Base-by-base conservation (phyloP, 192 early-diverging fungal species). In the Jimgerdemannia flammicorona region DNA sequence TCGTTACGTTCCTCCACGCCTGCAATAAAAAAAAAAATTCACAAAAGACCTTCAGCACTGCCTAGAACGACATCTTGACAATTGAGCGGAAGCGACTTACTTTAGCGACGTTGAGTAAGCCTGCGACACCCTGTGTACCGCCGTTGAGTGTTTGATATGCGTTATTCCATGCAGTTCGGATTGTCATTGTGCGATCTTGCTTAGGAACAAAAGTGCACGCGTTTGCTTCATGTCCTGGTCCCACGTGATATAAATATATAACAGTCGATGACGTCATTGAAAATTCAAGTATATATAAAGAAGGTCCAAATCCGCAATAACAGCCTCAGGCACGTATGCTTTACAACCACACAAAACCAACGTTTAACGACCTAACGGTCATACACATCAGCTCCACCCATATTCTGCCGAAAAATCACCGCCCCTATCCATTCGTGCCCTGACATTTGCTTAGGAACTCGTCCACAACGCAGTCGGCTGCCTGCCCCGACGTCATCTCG, bases 381-480 rank as follows among this genome's bases (percentile, higher is more conserved):
- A 29, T 29, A 29, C 29, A 29, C 29, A 29, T 29, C 29, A 29
- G 29, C 29, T 29, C 29, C 29, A 29, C 29, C 29, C 29, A 29
- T 29, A 29, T 29, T 29, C 29, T 1, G 29, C 29, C 29, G 1
- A 29, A 29, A 29, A 29, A 29, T 59, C 49, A 59, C 49, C 49
- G 49, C 49, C 49, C 49, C 14, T 59, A 29, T 29, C 29, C 29
- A 29, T 29, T 29, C 29, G 29, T 29, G 29, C 29, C 29, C 29
- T 29, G 49, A 0, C 49, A 59, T 59, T 70, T 3, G 74, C 77
- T 81, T 78, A 86, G 81, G 75, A 86, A 88, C 65, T 69, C 70
- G 73, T 86, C 85, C 69, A 88, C 81, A 66, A 88, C 84, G 64
- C 75, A 69, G 64, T 89, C 84, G 4, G 86, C 84, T 3, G 87